phyloP scores from a whole-genome alignment of 2,329 filamentous ascomycete genomes.

The Cytospora schulzeri region DNA sequence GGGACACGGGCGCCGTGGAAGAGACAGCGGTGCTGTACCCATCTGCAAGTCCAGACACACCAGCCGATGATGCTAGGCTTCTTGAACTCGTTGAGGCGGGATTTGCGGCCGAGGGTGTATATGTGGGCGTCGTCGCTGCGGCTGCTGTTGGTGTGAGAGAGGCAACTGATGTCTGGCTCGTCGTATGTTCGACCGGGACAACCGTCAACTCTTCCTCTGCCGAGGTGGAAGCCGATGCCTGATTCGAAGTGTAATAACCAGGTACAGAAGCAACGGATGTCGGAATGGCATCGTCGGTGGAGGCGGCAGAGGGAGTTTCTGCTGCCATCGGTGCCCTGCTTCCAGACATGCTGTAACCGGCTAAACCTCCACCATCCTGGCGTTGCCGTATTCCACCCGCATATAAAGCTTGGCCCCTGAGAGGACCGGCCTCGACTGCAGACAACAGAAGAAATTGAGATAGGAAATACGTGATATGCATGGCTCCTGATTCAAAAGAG shows the following conservation, averaged over 20 bases:
- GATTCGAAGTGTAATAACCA: background rate
- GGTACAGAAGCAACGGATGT: background rate
- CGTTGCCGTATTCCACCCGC: conserved; percentile 16
- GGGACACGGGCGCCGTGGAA: conserved; percentile 3
- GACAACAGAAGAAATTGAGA: conserved; percentile 22
- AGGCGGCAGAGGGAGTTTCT: background rate
- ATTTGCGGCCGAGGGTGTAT: background rate
- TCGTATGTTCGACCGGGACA: background rate
- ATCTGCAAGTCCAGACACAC: background rate
- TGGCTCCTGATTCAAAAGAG: conserved; percentile 8
- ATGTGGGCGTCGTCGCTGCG: background rate
- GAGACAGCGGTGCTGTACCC: background rate
- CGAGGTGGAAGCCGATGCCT: background rate
- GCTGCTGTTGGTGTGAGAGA: background rate
- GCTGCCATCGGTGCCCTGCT: background rate
- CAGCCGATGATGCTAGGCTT: background rate
- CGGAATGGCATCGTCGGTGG: background rate
- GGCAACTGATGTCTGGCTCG: background rate
- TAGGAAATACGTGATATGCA: conserved; percentile 17
- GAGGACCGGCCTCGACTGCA: conserved; percentile 29
- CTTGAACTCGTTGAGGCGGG: background rate
- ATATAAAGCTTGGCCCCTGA: conserved; percentile 14
- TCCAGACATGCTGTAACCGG: background rate
- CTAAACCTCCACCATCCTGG: conserved; percentile 15
- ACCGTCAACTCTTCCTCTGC: background rate